Evolutionary conservation across 1,284 basidiomycete species (phyloP), one percentile per base, ranked within the genome.

Genomic region (Rhodotorula sp.): DNA sequence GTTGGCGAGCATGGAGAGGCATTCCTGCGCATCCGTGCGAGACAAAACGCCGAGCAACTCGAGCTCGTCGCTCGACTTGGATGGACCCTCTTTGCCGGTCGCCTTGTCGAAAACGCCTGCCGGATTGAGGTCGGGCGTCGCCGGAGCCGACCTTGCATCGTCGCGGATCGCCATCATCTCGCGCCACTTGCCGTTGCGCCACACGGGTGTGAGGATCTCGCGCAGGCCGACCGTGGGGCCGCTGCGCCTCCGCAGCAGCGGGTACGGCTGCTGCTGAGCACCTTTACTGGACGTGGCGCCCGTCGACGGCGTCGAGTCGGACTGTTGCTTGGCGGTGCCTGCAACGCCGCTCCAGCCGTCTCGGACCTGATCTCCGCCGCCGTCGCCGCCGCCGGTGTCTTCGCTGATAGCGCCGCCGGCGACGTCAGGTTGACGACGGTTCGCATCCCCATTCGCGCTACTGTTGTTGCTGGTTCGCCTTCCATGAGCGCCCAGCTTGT

Each of bases 171-270:
- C 51, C 49, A 66, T 60, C 22, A 71, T 15, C 29, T 66, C 62
- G 18, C 7, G 20, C 62, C 62, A 71, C 20, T 61, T 55, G 44
- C 33, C 37, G 62, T 71, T 71, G 20, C 56, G 56, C 62, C 61
- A 71, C 2, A 51, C 54, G 4, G 69, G 69, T 20, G 51, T 64
- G 42, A 71, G 55, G n/a, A 71, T 45, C 15, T 62, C 61, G 22
- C 18, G 30, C 1, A 64, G 48, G 6, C 58, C 59, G 45, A 64
- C 63, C 63, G n/a, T 26, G 6, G 33, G 37, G 12, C 12, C 56
- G 56, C 33, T 42, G 17, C 56, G 37, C 18, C 15, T 26, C 22
- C 33, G 56, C 18, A 6, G 24, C 56, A 12, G 14, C 56, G 29
- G 18, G 15, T 20, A 1, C 8, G 18, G 29, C 17, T 33, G 29